A percentile compares a stretch with the other conserved stretches of the same genome.
These are phyloP conservation scores for Talaromyces sp. DNA, from an alignment of 2,329 filamentous ascomycete species.

Conservation along the genomic window DNA sequence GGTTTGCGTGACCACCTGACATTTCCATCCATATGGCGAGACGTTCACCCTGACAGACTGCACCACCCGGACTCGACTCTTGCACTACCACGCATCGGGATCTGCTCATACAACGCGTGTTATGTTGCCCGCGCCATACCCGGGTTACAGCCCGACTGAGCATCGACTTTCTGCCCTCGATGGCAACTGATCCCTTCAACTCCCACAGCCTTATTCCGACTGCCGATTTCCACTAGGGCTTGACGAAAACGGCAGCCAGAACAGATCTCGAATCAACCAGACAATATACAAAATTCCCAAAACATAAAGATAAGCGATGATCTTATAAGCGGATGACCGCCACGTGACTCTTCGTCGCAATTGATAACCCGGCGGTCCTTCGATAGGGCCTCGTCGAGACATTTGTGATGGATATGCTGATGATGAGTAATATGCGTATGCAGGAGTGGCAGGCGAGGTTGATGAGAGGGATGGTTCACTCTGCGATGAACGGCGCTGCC, in stretches of 20 bases:
- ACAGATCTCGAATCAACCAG: slow-evolving; percentile 40
- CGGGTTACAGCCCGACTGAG: neutral
- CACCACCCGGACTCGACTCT: neutral
- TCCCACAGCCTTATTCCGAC: neutral
- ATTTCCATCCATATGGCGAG: neutral
- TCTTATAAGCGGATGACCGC: slow-evolving; percentile 42
- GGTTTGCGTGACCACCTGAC: slow-evolving; percentile 1
- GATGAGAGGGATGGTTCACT: slow-evolving; percentile 30
- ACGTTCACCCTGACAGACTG: neutral
- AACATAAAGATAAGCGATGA: slow-evolving; percentile 41
- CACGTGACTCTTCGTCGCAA: slow-evolving; percentile 41
- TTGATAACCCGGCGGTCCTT: slow-evolving; percentile 39
- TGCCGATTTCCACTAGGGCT: neutral
- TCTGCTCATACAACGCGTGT: neutral
- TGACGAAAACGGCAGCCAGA: slow-evolving; percentile 32
- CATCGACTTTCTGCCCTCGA: neutral
- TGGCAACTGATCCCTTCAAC: neutral
- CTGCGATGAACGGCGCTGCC: slow-evolving; percentile 37
- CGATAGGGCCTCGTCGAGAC: slow-evolving; percentile 37
- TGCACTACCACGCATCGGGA: neutral
- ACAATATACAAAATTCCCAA: slow-evolving; percentile 39
- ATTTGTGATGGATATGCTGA: slow-evolving; percentile 23
- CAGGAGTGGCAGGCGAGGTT: slow-evolving; percentile 29
- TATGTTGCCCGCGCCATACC: neutral
- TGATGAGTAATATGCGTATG: slow-evolving; percentile 33